Base-by-base conservation (phyloP, 116 monocot species). In the Trichopus zeylanicus region DNA sequence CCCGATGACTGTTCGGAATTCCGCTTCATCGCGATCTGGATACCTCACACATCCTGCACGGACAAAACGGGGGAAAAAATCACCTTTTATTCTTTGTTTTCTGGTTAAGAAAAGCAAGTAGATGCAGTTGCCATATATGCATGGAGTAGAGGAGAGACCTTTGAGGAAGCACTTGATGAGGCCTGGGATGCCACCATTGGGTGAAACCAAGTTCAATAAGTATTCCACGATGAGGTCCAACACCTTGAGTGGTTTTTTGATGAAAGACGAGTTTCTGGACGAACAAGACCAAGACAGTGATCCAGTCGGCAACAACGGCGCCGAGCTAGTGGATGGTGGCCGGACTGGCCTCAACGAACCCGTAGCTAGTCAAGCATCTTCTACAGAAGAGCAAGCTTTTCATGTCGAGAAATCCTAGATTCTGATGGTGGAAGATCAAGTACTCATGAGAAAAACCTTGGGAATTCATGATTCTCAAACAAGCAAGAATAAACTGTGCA, bases 401-500 rank as follows among this genome's bases (percentile, higher is more conserved):
- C 22, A 57, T 49, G 37, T 67, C 59, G 25, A 67, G 48, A 19
- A 67, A 32, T 24, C 59, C 16, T n/a, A 37, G 19, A 35, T 35
- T 67, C 67, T 59, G 49, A 7, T 21, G 33, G 22, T 31, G 31
- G 10, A 51, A 47, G 7, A 67, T 67, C 34, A 67, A 21, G 51
- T 59, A 59, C 5, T 59, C 59, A 26, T 16, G 48, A 49, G 29
- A 29, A 46, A 31, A 16, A n/a, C 48, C 20, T 2, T 16, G 1
- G 64, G 73, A 37, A 37, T 11, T 15, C 37, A 37, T 37, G n/a
- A n/a, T 37, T 8, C 15, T 8, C 8, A 37, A 5, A 37, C 37
- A 37, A 37, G 15, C 37, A 37, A 37, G 37, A 37, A n/a, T n/a
- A n/a, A n/a, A n/a, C n/a, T n/a, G n/a, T n/a, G n/a, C n/a, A n/a